Percentiles rank a stretch among this genome's conserved stretches.
Conservation (phyloP, 106 monocot genomes). For the Hemerocallis citrina region DNA sequence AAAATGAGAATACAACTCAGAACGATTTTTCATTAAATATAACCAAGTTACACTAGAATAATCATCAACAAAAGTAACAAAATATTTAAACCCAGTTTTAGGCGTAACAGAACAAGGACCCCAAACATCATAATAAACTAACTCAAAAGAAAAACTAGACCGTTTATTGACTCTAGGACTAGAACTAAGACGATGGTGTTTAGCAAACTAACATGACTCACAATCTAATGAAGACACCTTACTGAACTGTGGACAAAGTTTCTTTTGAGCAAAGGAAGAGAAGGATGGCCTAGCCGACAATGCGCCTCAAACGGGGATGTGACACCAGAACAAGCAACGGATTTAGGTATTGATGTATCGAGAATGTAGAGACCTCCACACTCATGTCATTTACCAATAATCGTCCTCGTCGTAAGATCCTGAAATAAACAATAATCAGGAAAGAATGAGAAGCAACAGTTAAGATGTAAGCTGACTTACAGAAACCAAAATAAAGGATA, state of each 20-base stretch:
- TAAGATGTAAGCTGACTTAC: conserved; percentile 2
- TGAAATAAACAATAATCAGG: neutral
- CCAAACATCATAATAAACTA: neutral
- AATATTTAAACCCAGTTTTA: neutral
- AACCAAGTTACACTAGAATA: too few species aligned
- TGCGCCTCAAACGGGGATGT: neutral
- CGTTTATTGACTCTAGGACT: neutral
- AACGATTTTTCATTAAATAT: neutral
- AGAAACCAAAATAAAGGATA: neutral
- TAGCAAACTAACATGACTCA: neutral
- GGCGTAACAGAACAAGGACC: neutral
- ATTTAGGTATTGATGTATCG: neutral
- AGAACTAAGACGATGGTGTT: neutral
- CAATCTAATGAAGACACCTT: neutral
- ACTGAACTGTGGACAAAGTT: neutral
- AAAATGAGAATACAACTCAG: neutral
- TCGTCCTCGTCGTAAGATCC: conserved; percentile 5
- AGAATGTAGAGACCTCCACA: conserved; percentile 2
- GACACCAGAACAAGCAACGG: neutral
- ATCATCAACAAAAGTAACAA: too few species aligned
- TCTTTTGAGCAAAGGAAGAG: neutral
- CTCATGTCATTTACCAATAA: conserved; percentile 5
- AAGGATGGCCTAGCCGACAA: conserved; percentile 3
- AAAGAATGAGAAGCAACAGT: neutral
- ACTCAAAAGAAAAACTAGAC: neutral